A percentile compares a stretch with the other conserved stretches of the same genome.
These are phyloP conservation scores for Cynanchum wilfordii DNA, from an alignment of 257 asterid genomes.

Conservation along the genomic window DNA sequence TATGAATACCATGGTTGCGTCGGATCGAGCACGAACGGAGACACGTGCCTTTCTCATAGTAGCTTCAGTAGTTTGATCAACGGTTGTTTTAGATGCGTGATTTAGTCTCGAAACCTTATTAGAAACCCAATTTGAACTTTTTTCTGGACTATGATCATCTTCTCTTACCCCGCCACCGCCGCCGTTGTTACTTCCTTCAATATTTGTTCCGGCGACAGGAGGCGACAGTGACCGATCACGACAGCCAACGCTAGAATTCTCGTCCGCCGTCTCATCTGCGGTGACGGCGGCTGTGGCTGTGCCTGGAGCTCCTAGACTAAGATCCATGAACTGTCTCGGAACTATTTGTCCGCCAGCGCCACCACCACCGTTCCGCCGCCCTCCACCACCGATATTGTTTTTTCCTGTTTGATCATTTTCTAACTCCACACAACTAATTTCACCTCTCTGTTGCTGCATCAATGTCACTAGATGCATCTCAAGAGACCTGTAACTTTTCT, in stretches of 20 bases:
- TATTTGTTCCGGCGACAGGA: constrained; percentile 13
- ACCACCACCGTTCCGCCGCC: neutral
- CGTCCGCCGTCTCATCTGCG: constrained; percentile 30
- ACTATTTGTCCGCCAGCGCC: constrained; percentile 32
- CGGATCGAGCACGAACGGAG: constrained; percentile 87
- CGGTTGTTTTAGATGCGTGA: constrained; percentile 32
- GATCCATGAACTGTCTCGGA: constrained; percentile 88
- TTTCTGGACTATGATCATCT: constrained; percentile 35
- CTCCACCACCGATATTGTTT: neutral
- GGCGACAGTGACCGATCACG: constrained; percentile 34
- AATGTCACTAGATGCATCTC: constrained; percentile 51
- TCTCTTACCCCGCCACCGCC: constrained; percentile 19
- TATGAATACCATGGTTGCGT: constrained; percentile 67
- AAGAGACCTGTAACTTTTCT: constrained; percentile 38
- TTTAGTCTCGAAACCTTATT: constrained; percentile 44
- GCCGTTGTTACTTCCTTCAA: constrained; percentile 9
- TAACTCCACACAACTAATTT: constrained; percentile 19
- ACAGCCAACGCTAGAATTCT: constrained; percentile 27
- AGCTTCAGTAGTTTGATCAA: constrained; percentile 81
- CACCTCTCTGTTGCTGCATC: constrained; percentile 38
- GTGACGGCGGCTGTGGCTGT: neutral
- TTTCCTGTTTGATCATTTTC: constrained; percentile 20
- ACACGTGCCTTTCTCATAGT: constrained; percentile 99
- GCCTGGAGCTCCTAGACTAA: constrained; percentile 47
- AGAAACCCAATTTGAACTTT: constrained; percentile 34